A percentile compares a stretch with the other conserved stretches of the same genome.
These are phyloP conservation scores for Glycine latifolia DNA, from an alignment of 306 rosid species.

Conservation along the genomic window DNA sequence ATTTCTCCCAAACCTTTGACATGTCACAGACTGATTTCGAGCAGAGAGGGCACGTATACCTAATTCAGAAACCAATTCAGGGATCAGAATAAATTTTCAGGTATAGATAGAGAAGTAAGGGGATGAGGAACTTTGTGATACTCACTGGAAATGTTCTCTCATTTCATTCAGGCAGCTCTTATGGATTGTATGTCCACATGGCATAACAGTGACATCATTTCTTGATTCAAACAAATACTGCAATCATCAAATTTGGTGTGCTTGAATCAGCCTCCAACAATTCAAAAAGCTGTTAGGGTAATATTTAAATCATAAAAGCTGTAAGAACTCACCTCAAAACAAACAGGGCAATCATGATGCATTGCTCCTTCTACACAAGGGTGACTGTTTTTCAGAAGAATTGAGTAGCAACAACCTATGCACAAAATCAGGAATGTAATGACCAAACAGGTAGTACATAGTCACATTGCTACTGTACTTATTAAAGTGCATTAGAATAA, in stretches of 20 bases:
- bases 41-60: slow-evolving; percentile 89
- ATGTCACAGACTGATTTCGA: slow-evolving; percentile 85
- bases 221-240: slow-evolving; percentile 83
- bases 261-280: slow-evolving; percentile 38
- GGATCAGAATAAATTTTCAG: background rate
- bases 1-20: slow-evolving; percentile 92
- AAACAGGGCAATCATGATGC: slow-evolving; percentile 96
- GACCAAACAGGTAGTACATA: slow-evolving; percentile 3
- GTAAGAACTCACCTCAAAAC: slow-evolving; percentile 71
- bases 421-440: background rate
- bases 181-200: slow-evolving; percentile 93
- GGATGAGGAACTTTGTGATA: slow-evolving; percentile 10
- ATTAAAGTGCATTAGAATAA: slow-evolving; percentile 3
- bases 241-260: slow-evolving; percentile 41
- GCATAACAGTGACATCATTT: slow-evolving; percentile 69
- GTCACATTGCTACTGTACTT: background rate
- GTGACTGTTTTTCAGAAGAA: slow-evolving; percentile 68
- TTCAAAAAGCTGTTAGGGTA: background rate
- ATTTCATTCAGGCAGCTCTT: slow-evolving; percentile 79
- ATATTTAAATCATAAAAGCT: slow-evolving; percentile 13
- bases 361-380: slow-evolving; percentile 93
- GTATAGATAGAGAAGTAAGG: background rate
- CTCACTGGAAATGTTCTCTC: slow-evolving; percentile 87
- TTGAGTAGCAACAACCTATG: slow-evolving; percentile 82
- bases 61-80: slow-evolving; percentile 34